phyloP scores from a whole-genome alignment of 1,284 basidiomycete species.

The Melampsora larici-populina region DNA sequence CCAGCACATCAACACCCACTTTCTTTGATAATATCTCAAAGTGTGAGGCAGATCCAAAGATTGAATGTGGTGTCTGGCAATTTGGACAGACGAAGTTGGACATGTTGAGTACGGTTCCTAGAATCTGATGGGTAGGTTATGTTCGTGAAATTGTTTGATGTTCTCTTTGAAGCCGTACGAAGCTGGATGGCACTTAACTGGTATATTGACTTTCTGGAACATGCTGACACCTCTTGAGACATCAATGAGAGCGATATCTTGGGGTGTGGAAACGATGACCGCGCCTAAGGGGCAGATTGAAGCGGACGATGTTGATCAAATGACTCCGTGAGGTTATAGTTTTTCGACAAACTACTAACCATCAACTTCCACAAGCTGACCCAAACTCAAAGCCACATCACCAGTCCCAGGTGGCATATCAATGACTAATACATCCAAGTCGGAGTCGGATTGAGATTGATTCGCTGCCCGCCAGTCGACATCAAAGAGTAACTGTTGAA shows the following conservation, averaged over 20 bases:
- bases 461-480: slow-evolving; percentile 72
- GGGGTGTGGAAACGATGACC: slow-evolving; percentile 90
- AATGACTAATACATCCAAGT: slow-evolving; percentile 80
- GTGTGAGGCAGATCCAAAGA: slow-evolving; percentile 71
- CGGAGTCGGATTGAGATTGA: slow-evolving; percentile 49
- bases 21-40: slow-evolving; percentile 67
- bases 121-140: slow-evolving; percentile 63
- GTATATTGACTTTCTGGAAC: slow-evolving; percentile 84
- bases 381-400: slow-evolving; percentile 87
- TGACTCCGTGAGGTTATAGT: not conserved
- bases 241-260: slow-evolving; percentile 88
- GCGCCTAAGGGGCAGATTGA: slow-evolving; percentile 63
- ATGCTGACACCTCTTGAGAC: slow-evolving; percentile 89
- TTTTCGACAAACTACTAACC: slow-evolving; percentile 59
- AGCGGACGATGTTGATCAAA: not conserved
- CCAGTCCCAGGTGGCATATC: slow-evolving; percentile 98
- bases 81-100: slow-evolving; percentile 79
- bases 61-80: slow-evolving; percentile 67
- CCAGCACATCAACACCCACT: slow-evolving; percentile 68
- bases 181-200: slow-evolving; percentile 59
- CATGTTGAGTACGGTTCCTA: slow-evolving; percentile 85
- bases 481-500: slow-evolving; percentile 92
- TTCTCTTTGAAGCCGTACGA: not conserved
- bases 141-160: not conserved
- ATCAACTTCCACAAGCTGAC: slow-evolving; percentile 81